A percentile compares a stretch with the other conserved stretches of the same genome.
Evolutionary conservation across 2,329 filamentous ascomycete genomes (phyloP).

Genomic region (Penicillium hesseltinei): DNA sequence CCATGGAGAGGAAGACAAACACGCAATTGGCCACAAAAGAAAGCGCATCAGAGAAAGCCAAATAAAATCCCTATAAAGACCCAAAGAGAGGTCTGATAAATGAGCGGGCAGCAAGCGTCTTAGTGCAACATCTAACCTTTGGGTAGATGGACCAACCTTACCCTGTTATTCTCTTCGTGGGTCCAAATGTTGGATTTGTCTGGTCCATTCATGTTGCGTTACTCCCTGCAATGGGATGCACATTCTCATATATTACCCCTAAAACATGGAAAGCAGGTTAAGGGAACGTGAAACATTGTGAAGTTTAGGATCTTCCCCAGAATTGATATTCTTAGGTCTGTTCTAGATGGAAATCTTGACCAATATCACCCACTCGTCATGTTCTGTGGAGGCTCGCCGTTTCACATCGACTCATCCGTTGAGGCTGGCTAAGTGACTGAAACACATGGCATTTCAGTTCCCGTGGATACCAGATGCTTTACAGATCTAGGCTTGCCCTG

Average conservation of each 20-base stretch:
- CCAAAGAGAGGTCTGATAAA: conserved; percentile 13
- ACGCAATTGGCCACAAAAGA: conserved; percentile 5
- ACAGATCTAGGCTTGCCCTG: not conserved
- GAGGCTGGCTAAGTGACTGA: no score
- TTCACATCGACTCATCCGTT: not conserved
- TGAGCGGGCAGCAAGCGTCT: not conserved
- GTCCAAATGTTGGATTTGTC: not conserved
- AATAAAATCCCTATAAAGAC: conserved; percentile 18
- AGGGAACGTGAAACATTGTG: not conserved
- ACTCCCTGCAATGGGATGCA: not conserved
- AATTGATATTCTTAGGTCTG: no score
- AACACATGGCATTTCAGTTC: not conserved
- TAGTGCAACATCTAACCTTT: not conserved
- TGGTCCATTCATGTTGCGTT: not conserved
- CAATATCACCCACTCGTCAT: not conserved
- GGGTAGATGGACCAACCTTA: not conserved
- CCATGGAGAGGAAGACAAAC: not conserved
- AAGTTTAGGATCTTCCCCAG: not conserved
- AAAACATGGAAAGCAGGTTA: no score
- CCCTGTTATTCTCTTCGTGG: not conserved
- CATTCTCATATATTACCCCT: not conserved
- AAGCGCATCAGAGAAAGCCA: conserved; percentile 22
- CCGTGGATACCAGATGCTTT: not conserved
- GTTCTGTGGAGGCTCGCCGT: not conserved
- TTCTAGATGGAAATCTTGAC: accelerated